Percentiles rank a stretch among this genome's conserved stretches.
phyloP scores from a whole-genome alignment of 495 filamentous ascomycete genomes.

The Trichocladium uniseriatum region DNA sequence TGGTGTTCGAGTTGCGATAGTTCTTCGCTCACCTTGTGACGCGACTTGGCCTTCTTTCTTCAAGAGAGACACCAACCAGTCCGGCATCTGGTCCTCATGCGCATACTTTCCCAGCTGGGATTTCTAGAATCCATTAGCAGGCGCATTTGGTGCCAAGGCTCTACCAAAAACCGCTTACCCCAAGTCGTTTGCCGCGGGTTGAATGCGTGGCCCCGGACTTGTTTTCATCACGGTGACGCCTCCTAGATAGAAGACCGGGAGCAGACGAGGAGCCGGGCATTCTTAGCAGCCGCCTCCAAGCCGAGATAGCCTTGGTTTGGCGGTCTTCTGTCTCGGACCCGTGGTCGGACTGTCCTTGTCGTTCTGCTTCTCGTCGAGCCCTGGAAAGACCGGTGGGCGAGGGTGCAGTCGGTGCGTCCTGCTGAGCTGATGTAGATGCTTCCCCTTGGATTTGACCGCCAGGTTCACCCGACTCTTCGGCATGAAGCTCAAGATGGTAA shows the following conservation, averaged over 20 bases:
- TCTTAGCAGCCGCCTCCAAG: conserved; percentile 19
- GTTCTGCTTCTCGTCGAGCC: conserved; percentile 12
- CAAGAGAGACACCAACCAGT: conserved; percentile 61
- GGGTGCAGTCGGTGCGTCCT: background rate
- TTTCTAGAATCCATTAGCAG: conserved; percentile 18
- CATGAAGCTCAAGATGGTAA: conserved; percentile 66
- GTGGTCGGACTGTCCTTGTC: conserved; percentile 8
- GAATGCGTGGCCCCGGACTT: background rate
- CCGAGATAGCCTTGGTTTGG: conserved; percentile 19
- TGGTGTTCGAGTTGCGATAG: conserved; percentile 8
- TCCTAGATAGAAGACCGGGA: background rate
- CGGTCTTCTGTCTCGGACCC: background rate
- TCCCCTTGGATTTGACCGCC: background rate
- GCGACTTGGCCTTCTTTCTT: conserved; percentile 52
- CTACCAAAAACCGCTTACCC: conserved; percentile 11
- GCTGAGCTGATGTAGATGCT: background rate
- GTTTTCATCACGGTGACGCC: conserved; percentile 3
- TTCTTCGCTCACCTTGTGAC: conserved; percentile 46
- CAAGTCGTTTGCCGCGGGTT: conserved; percentile 22
- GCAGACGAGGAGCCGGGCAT: conserved; percentile 17
- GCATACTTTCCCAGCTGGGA: conserved; percentile 77
- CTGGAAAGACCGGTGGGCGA: conserved; percentile 12
- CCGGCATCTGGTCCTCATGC: conserved; percentile 81
- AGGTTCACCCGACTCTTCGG: conserved; percentile 49
- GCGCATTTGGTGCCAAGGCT: background rate